Evolutionary conservation across 495 filamentous ascomycete species (phyloP), one percentile per base, ranked within the genome.

Genomic region (Xylaria venustula): DNA sequence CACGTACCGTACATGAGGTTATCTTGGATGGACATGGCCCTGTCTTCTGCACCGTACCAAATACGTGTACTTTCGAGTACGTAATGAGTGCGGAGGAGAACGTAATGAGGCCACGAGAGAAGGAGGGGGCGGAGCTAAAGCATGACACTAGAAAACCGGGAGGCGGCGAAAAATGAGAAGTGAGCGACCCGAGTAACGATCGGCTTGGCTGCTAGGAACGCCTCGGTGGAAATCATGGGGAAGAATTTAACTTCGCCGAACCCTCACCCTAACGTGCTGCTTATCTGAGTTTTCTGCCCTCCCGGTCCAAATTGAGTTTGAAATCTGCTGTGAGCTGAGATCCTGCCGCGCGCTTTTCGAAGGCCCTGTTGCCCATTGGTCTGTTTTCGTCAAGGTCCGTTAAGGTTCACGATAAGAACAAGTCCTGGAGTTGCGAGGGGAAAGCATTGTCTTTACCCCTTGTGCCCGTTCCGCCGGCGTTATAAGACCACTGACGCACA

Each of bases 191-290:
- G n/a, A n/a, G n/a, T n/a, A n/a, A n/a, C n/a, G n/a, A n/a, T n/a
- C n/a, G n/a, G n/a, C n/a, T n/a, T n/a, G n/a, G n/a, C n/a, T n/a
- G n/a, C n/a, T n/a, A n/a, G n/a, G n/a, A n/a, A n/a, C n/a, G n/a
- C 26, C 12, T 26, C 42, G 28, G 54, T 40, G 44, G 42, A 49
- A 22, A 44, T 15, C 22, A 26, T 48, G 20, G 30, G 30, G 30
- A 17, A 49, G 42, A 48, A 48, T 58, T 58, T 58, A 58, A 58
- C 54, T 58, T 49, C 37, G 32, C 2, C 8, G 28, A 26, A 22
- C 30, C 42, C 54, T 48, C 54, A n/a, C 54, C 44, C 40, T 5
- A 34, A n/a, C 44, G 9, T 17, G 26, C 48, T 58, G 42, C 54
- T 25, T 58, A 49, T 58, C 44, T 58, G 40, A 49, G 42, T 17